These are phyloP conservation scores for Populus hybrid DNA, from an alignment of 441 rosid species.

Conservation along the genomic window DNA sequence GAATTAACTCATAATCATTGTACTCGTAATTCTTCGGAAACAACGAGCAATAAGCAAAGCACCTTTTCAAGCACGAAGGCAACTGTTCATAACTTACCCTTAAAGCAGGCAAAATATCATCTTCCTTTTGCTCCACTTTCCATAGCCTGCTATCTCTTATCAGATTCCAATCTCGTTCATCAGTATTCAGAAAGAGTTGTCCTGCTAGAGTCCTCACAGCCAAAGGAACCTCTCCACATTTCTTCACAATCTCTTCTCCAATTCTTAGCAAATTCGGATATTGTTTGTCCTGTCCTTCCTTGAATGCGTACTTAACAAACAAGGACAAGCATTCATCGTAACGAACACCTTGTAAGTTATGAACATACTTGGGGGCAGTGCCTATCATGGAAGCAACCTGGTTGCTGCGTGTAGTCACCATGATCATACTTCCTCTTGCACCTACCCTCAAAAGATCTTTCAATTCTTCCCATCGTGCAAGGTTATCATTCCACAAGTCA, in stretches of 20 bases:
- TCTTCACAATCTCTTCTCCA: background rate
- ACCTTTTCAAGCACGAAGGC: background rate
- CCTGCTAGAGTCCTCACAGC: slow-evolving; percentile 5
- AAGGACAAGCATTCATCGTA: background rate
- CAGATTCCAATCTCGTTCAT: background rate
- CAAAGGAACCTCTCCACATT: slow-evolving; percentile 16
- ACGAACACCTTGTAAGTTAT: background rate
- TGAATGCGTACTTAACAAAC: background rate
- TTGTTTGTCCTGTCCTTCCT: background rate
- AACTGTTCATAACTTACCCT: background rate
- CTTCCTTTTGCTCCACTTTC: background rate
- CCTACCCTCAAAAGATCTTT: background rate
- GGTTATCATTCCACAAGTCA: slow-evolving; percentile 1
- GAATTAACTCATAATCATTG: background rate
- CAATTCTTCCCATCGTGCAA: background rate
- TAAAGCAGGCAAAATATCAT: background rate
- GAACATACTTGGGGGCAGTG: background rate
- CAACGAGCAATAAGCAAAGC: slow-evolving; percentile 10
- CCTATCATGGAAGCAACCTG: background rate
- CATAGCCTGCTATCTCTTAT: slow-evolving; percentile 4
- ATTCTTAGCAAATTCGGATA: background rate
- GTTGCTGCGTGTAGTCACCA: background rate
- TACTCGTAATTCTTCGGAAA: slow-evolving; percentile 17
- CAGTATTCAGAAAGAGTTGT: background rate
- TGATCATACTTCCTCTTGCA: slow-evolving; percentile 1